Base-by-base conservation (phyloP, 805 yeast genomes). In the Spathaspora hagerdaliae region DNA sequence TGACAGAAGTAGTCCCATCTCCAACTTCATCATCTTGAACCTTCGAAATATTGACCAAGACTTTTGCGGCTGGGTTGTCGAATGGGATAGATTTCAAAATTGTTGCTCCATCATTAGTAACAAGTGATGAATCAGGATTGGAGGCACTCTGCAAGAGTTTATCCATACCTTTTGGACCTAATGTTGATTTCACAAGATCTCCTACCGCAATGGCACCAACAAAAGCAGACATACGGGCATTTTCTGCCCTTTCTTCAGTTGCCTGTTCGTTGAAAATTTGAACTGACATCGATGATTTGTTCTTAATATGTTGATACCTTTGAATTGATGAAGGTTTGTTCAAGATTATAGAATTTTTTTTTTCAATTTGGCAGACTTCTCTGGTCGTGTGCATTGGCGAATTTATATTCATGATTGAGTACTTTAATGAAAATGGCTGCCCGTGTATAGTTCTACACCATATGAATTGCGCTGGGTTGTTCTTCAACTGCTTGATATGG, bases 201-300 rank as follows among this genome's bases (percentile, higher is more conserved):
- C 99, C 99, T 32, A 94, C 99, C 36, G 99, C 99, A 62, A 94
- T 92, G 53, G 99, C 99, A 41, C 99, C 99, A 9, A 94, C 96
- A 66, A 94, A 94, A 2, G 99, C 89, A 6, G 97, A 87, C 73
- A 92, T 75, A 74, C 99, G 90, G 44, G 99, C 99, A 69, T 92
- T 91, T 68, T 94, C 99, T 38, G 94, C 99, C 60, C 97, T 81
- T 71, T 92, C 99, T 69, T 92, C 99, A 6, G 94, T 86, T 45
- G 92, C 98, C 67, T 92, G 96, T 64, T 94, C 98, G 51, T 96
- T 96, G 70, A 94, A 89, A 61, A 92, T 91, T 57, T 91, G 92
- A 50, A 91, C 96, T 55, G 91, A 83, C 95, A 71, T 70, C 12
- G 24, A 19, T 19, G 24, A 19, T 19, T 19, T 19, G 24, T 19